Evolutionary conservation across 2,329 filamentous ascomycete species (phyloP), one percentile per base, ranked within the genome.

Genomic region (Falciphora oryzae): DNA sequence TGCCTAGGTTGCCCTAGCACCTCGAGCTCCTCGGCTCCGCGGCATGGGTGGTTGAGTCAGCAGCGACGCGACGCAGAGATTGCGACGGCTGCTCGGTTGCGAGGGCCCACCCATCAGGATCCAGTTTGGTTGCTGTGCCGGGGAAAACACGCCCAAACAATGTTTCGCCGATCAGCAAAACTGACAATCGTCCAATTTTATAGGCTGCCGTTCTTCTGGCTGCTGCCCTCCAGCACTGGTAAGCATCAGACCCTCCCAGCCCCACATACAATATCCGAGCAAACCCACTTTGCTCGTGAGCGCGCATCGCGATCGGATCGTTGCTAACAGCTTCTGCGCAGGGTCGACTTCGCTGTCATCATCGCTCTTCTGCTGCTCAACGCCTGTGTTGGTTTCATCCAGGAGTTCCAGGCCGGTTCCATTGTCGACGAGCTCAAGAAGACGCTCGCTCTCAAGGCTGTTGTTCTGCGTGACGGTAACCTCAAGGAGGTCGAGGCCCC

Each of bases 391-490:
- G 92, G 92, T 79, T 96, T 96, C 78, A 81, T 93, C 66, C 92
- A 96, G 77, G 92, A 96, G 79, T 96, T 85, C 78, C 91, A 96
- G 78, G 92, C 92, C 67, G 92, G 91, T 75, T 93, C 90, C 65
- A 95, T 96, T 68, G 92, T 96, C 78, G 91, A 94, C 61, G 91
- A 95, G 75, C 80, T 96, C 73, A 96, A 96, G 83, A 93, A 95
- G 81, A 74, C 69, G 50, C 71, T 69, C n/a, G 92, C 92, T 65
- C 85, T 96, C 62, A 95, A 93, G 83, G 92, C 92, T 74, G 88
- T 91, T 59, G 92, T 96, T 70, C 85, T 95, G 75, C 91, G 93
- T 82, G 90, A 94, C 75, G 90, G 89, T 67, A 82, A 84, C 65
- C 84, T 93, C 67, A 85, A 87, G 77, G 92, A 96, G 77, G 82